phyloP scores from a whole-genome alignment of 164 flowering plant genomes.

The Taxillus chinensis region DNA sequence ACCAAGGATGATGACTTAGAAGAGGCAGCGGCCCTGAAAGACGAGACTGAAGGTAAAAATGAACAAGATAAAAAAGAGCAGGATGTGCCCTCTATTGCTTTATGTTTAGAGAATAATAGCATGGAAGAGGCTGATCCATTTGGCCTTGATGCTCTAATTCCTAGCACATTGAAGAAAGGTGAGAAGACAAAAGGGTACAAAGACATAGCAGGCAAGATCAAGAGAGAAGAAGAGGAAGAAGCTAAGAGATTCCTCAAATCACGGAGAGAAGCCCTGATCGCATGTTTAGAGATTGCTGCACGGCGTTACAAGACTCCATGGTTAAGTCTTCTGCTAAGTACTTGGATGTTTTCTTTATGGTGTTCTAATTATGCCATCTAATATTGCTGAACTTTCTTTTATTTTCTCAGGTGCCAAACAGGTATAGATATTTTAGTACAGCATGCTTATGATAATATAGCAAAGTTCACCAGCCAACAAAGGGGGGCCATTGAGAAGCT shows the following conservation, averaged over 20 bases:
- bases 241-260: constrained; percentile 51
- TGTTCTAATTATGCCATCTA: neutral
- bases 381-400: neutral
- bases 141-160: constrained; percentile 73
- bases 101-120: constrained; percentile 17
- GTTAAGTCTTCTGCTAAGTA: constrained; percentile 16
- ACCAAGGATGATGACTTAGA: constrained; percentile 68
- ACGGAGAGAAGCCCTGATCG: constrained; percentile 69
- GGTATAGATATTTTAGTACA: constrained; percentile 81
- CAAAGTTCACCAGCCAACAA: constrained; percentile 67
- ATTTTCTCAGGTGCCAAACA: constrained; percentile 77
- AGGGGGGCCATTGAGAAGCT: constrained; percentile 79
- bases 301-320: constrained; percentile 76
- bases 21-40: constrained; percentile 57
- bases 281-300: constrained; percentile 80
- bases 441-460: constrained; percentile 76
- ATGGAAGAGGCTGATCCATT: constrained; percentile 70
- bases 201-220: constrained; percentile 22
- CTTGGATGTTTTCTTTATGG: neutral
- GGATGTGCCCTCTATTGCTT: constrained; percentile 11
- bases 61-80: constrained; percentile 14
- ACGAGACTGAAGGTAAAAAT: constrained; percentile 19
- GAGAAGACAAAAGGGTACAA: constrained; percentile 46
- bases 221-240: constrained; percentile 53
- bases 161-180: constrained; percentile 36